Evolutionary conservation across 2,329 filamentous ascomycete genomes (phyloP).

Genomic region (Aphanocladium album): DNA sequence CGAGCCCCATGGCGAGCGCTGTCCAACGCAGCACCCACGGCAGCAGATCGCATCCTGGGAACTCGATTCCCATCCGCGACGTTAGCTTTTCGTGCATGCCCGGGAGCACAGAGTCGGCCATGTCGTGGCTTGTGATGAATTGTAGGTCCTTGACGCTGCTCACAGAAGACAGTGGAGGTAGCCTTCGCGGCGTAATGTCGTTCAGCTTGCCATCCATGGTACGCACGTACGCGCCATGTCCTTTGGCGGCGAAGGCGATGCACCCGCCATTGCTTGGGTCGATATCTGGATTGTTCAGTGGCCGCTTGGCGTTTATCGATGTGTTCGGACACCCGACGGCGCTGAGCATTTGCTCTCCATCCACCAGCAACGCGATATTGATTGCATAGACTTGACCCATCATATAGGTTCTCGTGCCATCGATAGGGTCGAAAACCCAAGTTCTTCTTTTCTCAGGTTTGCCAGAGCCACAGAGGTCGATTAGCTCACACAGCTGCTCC

Average conservation of each 20-base stretch:
- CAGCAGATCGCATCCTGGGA: constrained; percentile 47
- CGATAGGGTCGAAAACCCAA: constrained; percentile 59
- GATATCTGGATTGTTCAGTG: constrained; percentile 39
- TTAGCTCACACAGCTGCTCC: constrained; percentile 46
- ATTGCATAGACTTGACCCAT: constrained; percentile 51
- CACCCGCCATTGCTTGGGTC: constrained; percentile 41
- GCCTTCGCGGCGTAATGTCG: constrained; percentile 23
- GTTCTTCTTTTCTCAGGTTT: constrained; percentile 33
- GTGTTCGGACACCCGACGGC: constrained; percentile 46
- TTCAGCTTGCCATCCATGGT: constrained; percentile 28
- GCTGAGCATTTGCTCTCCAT: constrained; percentile 44
- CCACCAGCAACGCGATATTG: constrained; percentile 49
- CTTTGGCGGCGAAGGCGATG: constrained; percentile 46
- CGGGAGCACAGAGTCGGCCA: constrained; percentile 43
- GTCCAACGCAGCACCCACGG: constrained; percentile 56
- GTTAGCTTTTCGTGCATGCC: constrained; percentile 43
- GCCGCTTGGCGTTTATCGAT: constrained; percentile 31
- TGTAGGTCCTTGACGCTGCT: constrained; percentile 26
- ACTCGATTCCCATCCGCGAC: constrained; percentile 34
- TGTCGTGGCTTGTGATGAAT: constrained; percentile 43
- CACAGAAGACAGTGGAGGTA: constrained; percentile 26
- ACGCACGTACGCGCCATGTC: constrained; percentile 43
- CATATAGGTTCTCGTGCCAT: constrained; percentile 55
- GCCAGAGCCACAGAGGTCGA: constrained; percentile 46
- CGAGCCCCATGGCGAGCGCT: constrained; percentile 45